phyloP scores from a whole-genome alignment of 495 filamentous ascomycete genomes.

The Podospora bellae-mahoneyi region DNA sequence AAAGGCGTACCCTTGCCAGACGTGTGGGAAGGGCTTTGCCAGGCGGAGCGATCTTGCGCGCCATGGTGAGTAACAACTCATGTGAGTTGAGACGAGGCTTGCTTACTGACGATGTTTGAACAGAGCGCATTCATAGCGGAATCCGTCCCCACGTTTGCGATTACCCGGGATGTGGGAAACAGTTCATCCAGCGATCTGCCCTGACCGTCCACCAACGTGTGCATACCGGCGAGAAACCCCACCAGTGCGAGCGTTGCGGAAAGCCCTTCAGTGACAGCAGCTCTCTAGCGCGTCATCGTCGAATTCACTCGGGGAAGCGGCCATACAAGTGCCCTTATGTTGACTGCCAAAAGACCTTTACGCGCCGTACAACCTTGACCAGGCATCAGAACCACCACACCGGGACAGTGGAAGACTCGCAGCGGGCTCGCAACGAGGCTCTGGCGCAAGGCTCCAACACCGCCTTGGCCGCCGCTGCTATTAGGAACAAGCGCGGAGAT shows the following conservation, averaged over 20 bases:
- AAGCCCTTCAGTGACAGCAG: conserved; percentile 99
- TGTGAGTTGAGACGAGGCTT: neutral
- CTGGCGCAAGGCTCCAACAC: conserved; percentile 53
- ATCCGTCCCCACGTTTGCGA: conserved; percentile 91
- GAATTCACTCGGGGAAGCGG: conserved; percentile 93
- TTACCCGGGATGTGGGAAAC: conserved; percentile 82
- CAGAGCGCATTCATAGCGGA: conserved; percentile 94
- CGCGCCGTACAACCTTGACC: conserved; percentile 88
- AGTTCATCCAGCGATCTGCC: conserved; percentile 97
- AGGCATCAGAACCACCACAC: conserved; percentile 95
- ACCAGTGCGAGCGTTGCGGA: conserved; percentile 94
- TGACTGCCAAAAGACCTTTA: conserved; percentile 98
- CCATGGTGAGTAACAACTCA: conserved; percentile 64
- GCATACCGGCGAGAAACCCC: conserved; percentile 96
- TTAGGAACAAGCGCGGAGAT: conserved; percentile 57
- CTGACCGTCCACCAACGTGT: conserved; percentile 93
- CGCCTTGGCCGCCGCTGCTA: conserved; percentile 56
- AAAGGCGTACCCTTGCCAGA: conserved; percentile 89
- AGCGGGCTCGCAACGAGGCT: conserved; percentile 69
- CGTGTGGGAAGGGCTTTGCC: conserved; percentile 89
- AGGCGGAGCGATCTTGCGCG: conserved; percentile 90
- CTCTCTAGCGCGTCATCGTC: conserved; percentile 85
- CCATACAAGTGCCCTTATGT: conserved; percentile 98
- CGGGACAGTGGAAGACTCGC: conserved; percentile 91
- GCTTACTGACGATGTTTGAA: conserved; percentile 23